These are phyloP conservation scores for Lactarius hengduanensis DNA, from an alignment of 768 basidiomycete species.

Conservation along the genomic window DNA sequence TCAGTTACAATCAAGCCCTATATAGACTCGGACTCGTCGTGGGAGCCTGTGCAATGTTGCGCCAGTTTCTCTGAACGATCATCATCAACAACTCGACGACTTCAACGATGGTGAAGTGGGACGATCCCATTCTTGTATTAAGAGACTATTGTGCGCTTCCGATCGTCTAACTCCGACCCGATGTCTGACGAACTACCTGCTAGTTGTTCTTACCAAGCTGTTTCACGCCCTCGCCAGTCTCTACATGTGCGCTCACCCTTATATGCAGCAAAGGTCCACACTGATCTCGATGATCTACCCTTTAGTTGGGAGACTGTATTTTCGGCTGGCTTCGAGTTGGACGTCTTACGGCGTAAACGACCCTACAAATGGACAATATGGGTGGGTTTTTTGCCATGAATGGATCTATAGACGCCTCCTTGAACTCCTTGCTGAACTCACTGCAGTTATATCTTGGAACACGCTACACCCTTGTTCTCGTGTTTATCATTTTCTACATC, in stretches of 20 bases:
- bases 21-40: background rate
- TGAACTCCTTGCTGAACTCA: too few relatives aligned
- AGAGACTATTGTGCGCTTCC: background rate
- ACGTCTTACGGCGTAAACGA: slow-evolving; percentile 8
- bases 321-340: background rate
- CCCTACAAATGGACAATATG: slow-evolving; percentile 9
- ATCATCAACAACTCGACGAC: background rate
- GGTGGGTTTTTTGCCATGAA: background rate
- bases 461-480: background rate
- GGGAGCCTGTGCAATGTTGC: background rate
- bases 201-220: background rate
- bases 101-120: background rate
- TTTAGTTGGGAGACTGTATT: background rate
- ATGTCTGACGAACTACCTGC: background rate
- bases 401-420: background rate
- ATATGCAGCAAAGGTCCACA: background rate
- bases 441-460: slow-evolving; percentile 12
- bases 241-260: background rate
- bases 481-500: background rate
- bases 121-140: background rate
- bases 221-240: background rate
- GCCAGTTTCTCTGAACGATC: background rate
- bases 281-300: background rate
- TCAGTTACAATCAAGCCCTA: background rate
- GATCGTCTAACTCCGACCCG: background rate